Evolutionary conservation across 495 filamentous ascomycete species (phyloP).

Genomic region (Pseudomonodictys pantanalensis): DNA sequence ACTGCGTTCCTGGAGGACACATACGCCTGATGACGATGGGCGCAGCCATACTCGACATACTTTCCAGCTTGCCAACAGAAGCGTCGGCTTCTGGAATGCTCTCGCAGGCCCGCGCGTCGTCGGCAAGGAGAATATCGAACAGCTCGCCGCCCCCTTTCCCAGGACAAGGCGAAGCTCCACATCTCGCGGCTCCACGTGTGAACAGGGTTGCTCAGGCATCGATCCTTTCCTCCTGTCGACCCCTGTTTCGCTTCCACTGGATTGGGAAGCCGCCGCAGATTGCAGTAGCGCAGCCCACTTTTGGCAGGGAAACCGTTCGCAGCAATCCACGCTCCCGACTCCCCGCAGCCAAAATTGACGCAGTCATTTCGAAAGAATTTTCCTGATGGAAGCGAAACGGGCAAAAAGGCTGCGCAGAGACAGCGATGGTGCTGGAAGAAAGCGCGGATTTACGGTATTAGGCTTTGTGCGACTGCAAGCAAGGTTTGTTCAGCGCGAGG

Average conservation of each 20-base stretch:
- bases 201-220: conserved; percentile 8
- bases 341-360: conserved; percentile 21
- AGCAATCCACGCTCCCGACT: conserved; percentile 11
- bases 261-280: conserved; percentile 14
- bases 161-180: conserved; percentile 2
- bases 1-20: background rate
- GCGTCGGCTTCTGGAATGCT: background rate
- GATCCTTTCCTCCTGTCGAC: background rate
- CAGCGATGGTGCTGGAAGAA: background rate
- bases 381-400: background rate
- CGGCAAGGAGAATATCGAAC: background rate
- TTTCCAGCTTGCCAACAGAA: background rate
- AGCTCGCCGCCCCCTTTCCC: conserved; percentile 5
- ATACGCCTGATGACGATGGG: background rate
- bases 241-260: conserved; percentile 20
- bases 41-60: background rate
- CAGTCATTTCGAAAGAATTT: conserved; percentile 6
- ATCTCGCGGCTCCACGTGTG: conserved; percentile 9
- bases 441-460: background rate
- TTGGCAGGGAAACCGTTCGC: conserved; percentile 4
- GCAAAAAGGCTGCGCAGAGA: background rate
- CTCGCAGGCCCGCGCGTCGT: background rate
- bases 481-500: conserved; percentile 1
- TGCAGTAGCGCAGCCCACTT: conserved; percentile 13
- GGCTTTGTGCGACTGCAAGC: background rate